A percentile compares a stretch with the other conserved stretches of the same genome.
Evolutionary conservation across 2,329 filamentous ascomycete genomes (phyloP).

Genomic region (Boeremia lycopersici): DNA sequence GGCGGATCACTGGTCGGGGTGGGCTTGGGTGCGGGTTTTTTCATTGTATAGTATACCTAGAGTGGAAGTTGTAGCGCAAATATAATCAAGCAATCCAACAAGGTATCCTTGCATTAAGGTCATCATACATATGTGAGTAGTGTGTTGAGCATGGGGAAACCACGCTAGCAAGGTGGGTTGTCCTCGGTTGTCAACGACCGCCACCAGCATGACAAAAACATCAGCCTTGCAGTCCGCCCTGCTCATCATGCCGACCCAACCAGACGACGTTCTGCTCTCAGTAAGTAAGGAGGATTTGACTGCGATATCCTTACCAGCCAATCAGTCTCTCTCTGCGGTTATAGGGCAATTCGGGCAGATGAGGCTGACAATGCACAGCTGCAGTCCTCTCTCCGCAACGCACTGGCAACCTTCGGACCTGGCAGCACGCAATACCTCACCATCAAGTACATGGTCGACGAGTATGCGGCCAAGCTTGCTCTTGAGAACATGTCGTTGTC

Average conservation of each 20-base stretch:
- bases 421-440: slow-evolving; percentile 37
- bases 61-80: slow-evolving; percentile 5
- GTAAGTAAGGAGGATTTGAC: slow-evolving; percentile 20
- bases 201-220: not conserved
- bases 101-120: not conserved
- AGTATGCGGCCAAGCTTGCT: slow-evolving; percentile 36
- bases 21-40: not conserved
- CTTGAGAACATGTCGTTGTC: slow-evolving; percentile 15
- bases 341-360: not conserved
- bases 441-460: slow-evolving; percentile 42
- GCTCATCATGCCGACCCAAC: slow-evolving; percentile 26
- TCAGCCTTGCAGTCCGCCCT: too few relatives aligned
- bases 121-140: too few relatives aligned
- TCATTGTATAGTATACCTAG: slow-evolving; percentile 11
- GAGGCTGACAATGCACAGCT: slow-evolving; percentile 26
- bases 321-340: too few relatives aligned
- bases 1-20: not conserved
- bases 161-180: slow-evolving; percentile 1
- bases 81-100: not conserved
- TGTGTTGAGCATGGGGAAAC: not conserved
- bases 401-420: slow-evolving; percentile 40
- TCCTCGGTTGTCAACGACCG: not conserved
- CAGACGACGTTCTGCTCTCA: slow-evolving; percentile 37
- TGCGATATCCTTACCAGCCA: too few relatives aligned
- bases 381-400: slow-evolving; percentile 44